These are phyloP conservation scores for Globisporangium echinulatum DNA, from an alignment of 352 stramenopile species.

Conservation along the genomic window DNA sequence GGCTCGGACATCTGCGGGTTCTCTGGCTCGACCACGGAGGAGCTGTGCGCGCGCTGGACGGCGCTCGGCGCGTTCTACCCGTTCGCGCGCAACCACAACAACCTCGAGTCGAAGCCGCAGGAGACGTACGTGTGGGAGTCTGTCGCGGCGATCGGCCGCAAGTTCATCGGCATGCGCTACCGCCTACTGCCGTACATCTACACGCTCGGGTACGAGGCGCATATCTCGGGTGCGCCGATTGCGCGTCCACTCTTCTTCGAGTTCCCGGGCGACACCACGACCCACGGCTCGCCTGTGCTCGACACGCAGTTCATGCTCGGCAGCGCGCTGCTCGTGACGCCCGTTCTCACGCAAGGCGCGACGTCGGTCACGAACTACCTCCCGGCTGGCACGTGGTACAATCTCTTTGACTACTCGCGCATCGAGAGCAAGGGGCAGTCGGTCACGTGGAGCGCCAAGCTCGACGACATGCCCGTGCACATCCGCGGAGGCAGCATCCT, in stretches of 20 bases:
- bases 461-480: no score
- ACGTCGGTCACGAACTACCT: no score
- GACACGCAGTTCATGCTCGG: constrained; percentile 58
- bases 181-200: constrained; percentile 77
- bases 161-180: constrained; percentile 69
- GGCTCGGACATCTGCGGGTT: constrained; percentile 80
- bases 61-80: constrained; percentile 70
- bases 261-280: constrained; percentile 39
- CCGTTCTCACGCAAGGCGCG: no score
- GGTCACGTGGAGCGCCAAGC: no score
- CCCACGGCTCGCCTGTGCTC: constrained; percentile 19
- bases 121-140: constrained; percentile 64
- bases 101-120: constrained; percentile 35
- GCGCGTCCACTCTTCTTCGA: constrained; percentile 55
- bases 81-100: constrained; percentile 83
- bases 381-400: no score
- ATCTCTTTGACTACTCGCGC: no score
- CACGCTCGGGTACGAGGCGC: constrained; percentile 59
- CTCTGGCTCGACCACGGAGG: constrained; percentile 36
- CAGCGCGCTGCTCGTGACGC: constrained; percentile 25
- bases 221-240: constrained; percentile 37
- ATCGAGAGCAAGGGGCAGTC: no score
- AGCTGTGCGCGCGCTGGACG: constrained; percentile 79
- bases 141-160: constrained; percentile 35
- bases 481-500: no score